Evolutionary conservation across 2,329 filamentous ascomycete species (phyloP).

Genomic region (Diaporthe sp.): DNA sequence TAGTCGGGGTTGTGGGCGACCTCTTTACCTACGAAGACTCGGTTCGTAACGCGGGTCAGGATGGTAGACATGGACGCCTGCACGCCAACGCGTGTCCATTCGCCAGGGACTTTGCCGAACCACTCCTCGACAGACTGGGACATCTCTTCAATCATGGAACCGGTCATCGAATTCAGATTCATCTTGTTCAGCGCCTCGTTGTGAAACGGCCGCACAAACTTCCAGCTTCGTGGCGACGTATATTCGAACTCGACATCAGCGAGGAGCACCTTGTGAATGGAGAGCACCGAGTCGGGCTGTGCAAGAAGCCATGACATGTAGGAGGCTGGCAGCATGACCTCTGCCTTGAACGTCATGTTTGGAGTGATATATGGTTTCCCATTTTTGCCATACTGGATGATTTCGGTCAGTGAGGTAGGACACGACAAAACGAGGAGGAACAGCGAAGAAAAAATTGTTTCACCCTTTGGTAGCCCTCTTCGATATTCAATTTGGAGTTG

Average conservation of each 20-base stretch:
- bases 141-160: not conserved
- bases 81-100: not conserved
- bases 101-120: not conserved
- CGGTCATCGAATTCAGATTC: not conserved
- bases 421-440: not conserved
- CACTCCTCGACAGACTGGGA: not conserved
- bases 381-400: not conserved
- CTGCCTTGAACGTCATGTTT: conserved; percentile 5
- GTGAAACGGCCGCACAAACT: conserved; percentile 6
- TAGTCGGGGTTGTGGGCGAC: not conserved
- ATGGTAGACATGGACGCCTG: not conserved
- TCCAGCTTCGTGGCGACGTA: conserved; percentile 17
- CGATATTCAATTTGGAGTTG: not conserved
- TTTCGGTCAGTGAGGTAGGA: not conserved
- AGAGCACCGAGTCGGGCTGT: not conserved
- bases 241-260: conserved; percentile 23
- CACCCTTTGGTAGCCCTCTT: conserved; percentile 5
- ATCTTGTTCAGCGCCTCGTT: conserved; percentile 16
- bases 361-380: conserved; percentile 12
- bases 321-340: conserved; percentile 1
- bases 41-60: not conserved
- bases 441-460: not conserved
- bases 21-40: conserved; percentile 1
- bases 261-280: not conserved
- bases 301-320: conserved; percentile 2